A percentile compares a stretch with the other conserved stretches of the same genome.
phyloP scores from a whole-genome alignment of 1,284 basidiomycete species.

The Agroathelia rolfsii region DNA sequence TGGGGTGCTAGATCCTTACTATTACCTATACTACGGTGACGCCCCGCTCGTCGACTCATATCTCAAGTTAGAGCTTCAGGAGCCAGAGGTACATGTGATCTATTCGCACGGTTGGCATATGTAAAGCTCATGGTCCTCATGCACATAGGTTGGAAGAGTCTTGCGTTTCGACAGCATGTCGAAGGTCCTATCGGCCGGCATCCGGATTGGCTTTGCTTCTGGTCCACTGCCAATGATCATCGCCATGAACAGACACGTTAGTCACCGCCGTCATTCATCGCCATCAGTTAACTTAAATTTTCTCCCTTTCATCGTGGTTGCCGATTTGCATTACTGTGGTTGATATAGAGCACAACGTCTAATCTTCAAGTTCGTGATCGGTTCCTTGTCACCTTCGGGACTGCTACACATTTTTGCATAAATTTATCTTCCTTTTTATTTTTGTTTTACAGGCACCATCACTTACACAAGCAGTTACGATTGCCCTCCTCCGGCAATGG shows the following conservation, averaged over 20 bases:
- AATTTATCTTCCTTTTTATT: too few species aligned
- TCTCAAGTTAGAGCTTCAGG: conserved; percentile 56
- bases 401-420: too few species aligned
- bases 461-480: conserved; percentile 70
- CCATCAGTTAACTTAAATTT: conserved; percentile 2
- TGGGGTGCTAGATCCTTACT: conserved; percentile 73
- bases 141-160: conserved; percentile 76
- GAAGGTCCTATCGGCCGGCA: conserved; percentile 79
- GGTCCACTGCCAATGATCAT: conserved; percentile 70
- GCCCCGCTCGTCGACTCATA: conserved; percentile 49
- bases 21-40: conserved; percentile 44
- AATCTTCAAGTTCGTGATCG: too few species aligned
- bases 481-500: conserved; percentile 68
- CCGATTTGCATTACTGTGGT: conserved; percentile 8
- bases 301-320: conserved; percentile 7
- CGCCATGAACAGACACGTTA: conserved; percentile 65
- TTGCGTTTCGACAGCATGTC: conserved; percentile 83
- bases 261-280: conserved; percentile 18
- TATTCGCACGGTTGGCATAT: too few species aligned
- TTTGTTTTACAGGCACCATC: conserved; percentile 74
- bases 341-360: conserved; percentile 48
- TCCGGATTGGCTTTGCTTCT: conserved; percentile 74
- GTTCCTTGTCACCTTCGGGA: too few species aligned
- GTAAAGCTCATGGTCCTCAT: too few species aligned
- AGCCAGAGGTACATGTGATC: too few species aligned